phyloP scores from a whole-genome alignment of 495 filamentous ascomycete species.

The Bathelium albidoporum region DNA sequence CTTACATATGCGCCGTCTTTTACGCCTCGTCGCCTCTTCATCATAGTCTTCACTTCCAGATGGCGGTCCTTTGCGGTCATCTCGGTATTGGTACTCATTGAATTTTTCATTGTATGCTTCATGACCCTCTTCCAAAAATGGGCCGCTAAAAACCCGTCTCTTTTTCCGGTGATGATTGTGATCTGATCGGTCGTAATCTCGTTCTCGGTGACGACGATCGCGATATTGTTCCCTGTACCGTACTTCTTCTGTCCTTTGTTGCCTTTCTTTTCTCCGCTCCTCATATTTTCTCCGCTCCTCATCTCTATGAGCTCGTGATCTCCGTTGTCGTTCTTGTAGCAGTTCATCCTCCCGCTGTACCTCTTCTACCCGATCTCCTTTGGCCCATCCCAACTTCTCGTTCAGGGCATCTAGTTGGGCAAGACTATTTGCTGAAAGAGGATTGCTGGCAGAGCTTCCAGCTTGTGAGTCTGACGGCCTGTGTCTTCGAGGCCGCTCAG shows the following conservation, averaged over 20 bases:
- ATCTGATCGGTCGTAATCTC: slow-evolving; percentile 12
- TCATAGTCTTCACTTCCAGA: slow-evolving; percentile 23
- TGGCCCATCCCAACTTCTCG: slow-evolving; percentile 28
- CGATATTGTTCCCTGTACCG: slow-evolving; percentile 16
- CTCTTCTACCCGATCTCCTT: slow-evolving; percentile 24
- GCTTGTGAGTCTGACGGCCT: slow-evolving; percentile 8
- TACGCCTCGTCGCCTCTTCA: slow-evolving; percentile 24
- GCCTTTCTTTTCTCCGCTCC: slow-evolving; percentile 15
- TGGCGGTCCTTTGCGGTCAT: slow-evolving; percentile 23
- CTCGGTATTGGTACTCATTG: slow-evolving; percentile 24
- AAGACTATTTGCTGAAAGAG: slow-evolving; percentile 26
- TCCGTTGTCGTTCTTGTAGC: slow-evolving; percentile 24
- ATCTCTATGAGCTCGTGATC: slow-evolving; percentile 28
- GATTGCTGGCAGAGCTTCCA: slow-evolving; percentile 16
- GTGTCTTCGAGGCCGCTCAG: slow-evolving; percentile 1
- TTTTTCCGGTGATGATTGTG: slow-evolving; percentile 17
- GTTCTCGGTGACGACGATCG: neutral
- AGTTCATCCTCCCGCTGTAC: slow-evolving; percentile 25
- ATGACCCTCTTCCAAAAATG: slow-evolving; percentile 28
- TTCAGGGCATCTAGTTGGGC: slow-evolving; percentile 31
- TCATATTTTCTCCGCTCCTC: slow-evolving; percentile 31
- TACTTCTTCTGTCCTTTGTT: slow-evolving; percentile 22
- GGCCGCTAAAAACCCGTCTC: slow-evolving; percentile 29
- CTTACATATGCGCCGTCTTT: slow-evolving; percentile 25
- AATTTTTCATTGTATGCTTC: slow-evolving; percentile 19